Evolutionary conservation across 1,139 yeast genomes (phyloP).

Genomic region (Debaryomycetaceae sp.): DNA sequence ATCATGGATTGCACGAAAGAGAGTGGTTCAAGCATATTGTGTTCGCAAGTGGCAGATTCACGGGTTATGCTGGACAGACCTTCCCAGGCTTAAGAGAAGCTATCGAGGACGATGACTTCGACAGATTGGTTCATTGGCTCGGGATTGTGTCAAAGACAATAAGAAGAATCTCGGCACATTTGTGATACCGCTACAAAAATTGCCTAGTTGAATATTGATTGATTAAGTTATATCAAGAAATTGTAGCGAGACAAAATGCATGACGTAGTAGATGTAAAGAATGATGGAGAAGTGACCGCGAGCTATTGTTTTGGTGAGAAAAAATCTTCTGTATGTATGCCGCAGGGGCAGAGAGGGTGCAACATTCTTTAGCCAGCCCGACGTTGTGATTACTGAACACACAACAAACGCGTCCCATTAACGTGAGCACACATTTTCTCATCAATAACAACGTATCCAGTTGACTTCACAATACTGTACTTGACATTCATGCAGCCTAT

Average conservation of each 20-base stretch:
- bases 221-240: too few species aligned
- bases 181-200: conserved; percentile 1
- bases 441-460: too few species aligned
- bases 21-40: conserved; percentile 86
- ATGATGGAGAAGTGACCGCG: background rate
- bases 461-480: too few species aligned
- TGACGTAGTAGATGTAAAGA: too few species aligned
- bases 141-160: conserved; percentile 40
- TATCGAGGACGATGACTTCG: conserved; percentile 60
- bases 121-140: conserved; percentile 54
- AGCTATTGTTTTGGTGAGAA: background rate
- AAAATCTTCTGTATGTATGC: background rate
- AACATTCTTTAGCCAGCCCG: too few species aligned
- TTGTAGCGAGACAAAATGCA: too few species aligned
- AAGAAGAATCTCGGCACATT: conserved; percentile 21
- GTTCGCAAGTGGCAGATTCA: conserved; percentile 77
- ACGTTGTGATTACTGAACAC: too few species aligned
- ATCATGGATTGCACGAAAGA: conserved; percentile 60
- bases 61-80: conserved; percentile 83
- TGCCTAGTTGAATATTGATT: background rate
- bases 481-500: too few species aligned
- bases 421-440: too few species aligned
- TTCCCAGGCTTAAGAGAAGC: conserved; percentile 81
- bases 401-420: too few species aligned
- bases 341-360: too few species aligned